Evolutionary conservation across 768 basidiomycete genomes (phyloP).

Genomic region (Paxillus ammoniavirescens): DNA sequence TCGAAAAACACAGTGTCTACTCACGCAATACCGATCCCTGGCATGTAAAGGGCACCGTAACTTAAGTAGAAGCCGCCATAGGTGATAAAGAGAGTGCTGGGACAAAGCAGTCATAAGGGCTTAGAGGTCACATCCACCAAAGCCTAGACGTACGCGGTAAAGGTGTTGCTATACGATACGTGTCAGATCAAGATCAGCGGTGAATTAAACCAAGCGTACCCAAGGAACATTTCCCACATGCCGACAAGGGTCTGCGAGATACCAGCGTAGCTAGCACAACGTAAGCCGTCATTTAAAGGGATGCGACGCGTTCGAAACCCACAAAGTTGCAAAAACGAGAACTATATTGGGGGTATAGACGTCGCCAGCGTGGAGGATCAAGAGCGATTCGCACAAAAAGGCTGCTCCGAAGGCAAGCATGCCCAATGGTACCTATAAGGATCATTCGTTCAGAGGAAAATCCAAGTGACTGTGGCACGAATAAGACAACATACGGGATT

Average conservation of each 20-base stretch:
- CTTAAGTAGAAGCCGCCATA: slow-evolving; percentile 31
- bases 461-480: neutral
- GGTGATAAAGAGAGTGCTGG: slow-evolving; percentile 25
- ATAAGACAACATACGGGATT: slow-evolving; percentile 18
- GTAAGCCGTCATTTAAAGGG: neutral
- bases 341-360: slow-evolving; percentile 24
- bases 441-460: neutral
- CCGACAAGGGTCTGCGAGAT: slow-evolving; percentile 29
- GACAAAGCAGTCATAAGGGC: neutral
- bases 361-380: slow-evolving; percentile 20
- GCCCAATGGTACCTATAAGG: slow-evolving; percentile 23
- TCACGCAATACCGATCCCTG: slow-evolving; percentile 25
- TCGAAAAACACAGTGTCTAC: neutral
- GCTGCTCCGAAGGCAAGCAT: slow-evolving; percentile 30
- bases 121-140: neutral
- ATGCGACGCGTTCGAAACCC: neutral
- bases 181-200: slow-evolving; percentile 3
- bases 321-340: slow-evolving; percentile 29
- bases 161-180: slow-evolving; percentile 21
- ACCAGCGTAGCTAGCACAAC: slow-evolving; percentile 25
- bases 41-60: slow-evolving; percentile 27
- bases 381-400: slow-evolving; percentile 27
- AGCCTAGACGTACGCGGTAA: slow-evolving; percentile 19
- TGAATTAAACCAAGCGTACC: slow-evolving; percentile 13
- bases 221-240: slow-evolving; percentile 33